Base-by-base conservation (phyloP, 805 yeast species). In the Ogataea thermomethanolica region DNA sequence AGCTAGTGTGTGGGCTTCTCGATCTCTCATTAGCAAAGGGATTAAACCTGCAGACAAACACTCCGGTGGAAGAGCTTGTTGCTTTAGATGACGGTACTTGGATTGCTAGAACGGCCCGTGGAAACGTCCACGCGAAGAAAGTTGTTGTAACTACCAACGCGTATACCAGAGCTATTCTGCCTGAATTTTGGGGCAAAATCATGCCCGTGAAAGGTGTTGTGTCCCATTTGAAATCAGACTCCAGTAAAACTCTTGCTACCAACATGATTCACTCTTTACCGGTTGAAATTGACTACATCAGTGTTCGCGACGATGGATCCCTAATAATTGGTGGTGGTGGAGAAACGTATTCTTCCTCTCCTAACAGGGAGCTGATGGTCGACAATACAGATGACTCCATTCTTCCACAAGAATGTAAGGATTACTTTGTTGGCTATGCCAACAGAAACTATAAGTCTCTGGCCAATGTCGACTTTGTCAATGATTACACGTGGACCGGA, bases 401-500 rank as follows among this genome's bases (percentile, higher is more conserved):
- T 13, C 51, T 57, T 14, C 58, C 61, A 22, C 44, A 51, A 11
- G 53, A 45, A n/a, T 36, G 58, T 6, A 33, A 45, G 13, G 35
- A 48, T 7, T 56, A 55, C 29, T 61, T 64, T 41, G 46, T 53
- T 3, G 51, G 51, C 20, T 66, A 55, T 40, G 58, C 65, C 56
- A 51, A 53, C 14, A 48, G 49, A 15, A 48, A 52, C 25, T 68
- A 58, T 42, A 37, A 26, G 5, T 44, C 56, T 12, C 38, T 41
- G 3, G 37, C 33, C 13, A 40, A 33, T 12, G 56, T 61, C 12
- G 56, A 64, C 56, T 55, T 54, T 45, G 47, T 51, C 20, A 55
- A 56, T 30, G 62, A 58, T 20, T 55, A 59, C 29, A 49, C 56
- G 1, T 73, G 78, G 78, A 49, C 70, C 4, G 78, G 78, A 13